Evolutionary conservation across 2,329 filamentous ascomycete genomes (phyloP).

Genomic region (Claviceps fusiformis): DNA sequence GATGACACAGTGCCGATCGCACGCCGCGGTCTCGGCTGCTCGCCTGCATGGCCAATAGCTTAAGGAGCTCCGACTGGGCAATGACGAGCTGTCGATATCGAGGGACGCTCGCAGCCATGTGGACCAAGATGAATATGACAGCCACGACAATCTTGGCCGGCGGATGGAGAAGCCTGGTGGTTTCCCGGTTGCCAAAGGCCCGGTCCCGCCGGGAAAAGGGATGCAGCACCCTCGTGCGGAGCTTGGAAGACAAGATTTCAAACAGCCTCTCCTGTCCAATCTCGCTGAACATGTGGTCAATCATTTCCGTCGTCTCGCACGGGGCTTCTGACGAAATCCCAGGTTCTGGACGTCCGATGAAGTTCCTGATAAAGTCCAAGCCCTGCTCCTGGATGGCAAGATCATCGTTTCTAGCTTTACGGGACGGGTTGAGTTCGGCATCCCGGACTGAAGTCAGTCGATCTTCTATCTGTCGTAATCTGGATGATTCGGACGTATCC

Average conservation of each 20-base stretch:
- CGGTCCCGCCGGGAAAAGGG: slow-evolving; percentile 33
- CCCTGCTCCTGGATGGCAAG: slow-evolving; percentile 82
- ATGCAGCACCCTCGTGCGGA: slow-evolving; percentile 47
- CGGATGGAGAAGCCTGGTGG: slow-evolving; percentile 37
- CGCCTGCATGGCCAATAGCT: slow-evolving; percentile 59
- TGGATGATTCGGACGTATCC: slow-evolving; percentile 23
- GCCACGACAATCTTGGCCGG: slow-evolving; percentile 60
- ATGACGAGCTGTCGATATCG: slow-evolving; percentile 67
- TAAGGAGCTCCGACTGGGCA: slow-evolving; percentile 62
- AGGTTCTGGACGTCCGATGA: slow-evolving; percentile 52
- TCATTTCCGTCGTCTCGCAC: slow-evolving; percentile 53
- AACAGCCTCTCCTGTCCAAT: slow-evolving; percentile 70
- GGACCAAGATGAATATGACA: slow-evolving; percentile 71
- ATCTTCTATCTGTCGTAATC: slow-evolving; percentile 35
- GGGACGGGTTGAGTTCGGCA: slow-evolving; percentile 52
- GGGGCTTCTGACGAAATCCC: slow-evolving; percentile 35
- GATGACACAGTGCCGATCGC: slow-evolving; percentile 65
- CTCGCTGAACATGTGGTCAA: slow-evolving; percentile 66
- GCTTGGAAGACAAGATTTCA: slow-evolving; percentile 64
- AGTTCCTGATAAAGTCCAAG: slow-evolving; percentile 77
- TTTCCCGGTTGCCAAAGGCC: slow-evolving; percentile 19
- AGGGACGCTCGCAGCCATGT: slow-evolving; percentile 72
- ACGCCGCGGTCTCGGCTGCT: slow-evolving; percentile 60
- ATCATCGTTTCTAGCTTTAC: slow-evolving; percentile 62
- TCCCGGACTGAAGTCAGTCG: slow-evolving; percentile 42